These are phyloP conservation scores for Claviceps lovelessii DNA, from an alignment of 2,329 filamentous ascomycete species.

Conservation along the genomic window DNA sequence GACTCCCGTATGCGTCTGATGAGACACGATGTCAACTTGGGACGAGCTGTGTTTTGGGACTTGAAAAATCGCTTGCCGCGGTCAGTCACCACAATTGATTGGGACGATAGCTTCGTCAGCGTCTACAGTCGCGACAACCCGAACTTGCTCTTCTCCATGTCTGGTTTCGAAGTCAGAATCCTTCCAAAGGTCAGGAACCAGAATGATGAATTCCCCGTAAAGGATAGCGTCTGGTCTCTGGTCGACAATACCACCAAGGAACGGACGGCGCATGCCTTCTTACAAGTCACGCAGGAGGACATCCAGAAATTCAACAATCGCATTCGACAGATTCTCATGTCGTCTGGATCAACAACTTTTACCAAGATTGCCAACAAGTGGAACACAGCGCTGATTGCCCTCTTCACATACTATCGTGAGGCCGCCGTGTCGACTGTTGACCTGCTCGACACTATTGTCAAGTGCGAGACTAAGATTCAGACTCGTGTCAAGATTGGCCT, in stretches of 20 bases:
- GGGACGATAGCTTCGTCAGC: slow-evolving; percentile 96
- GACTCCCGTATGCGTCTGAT: slow-evolving; percentile 97
- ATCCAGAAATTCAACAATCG: slow-evolving; percentile 99
- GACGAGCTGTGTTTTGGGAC: slow-evolving; percentile 96
- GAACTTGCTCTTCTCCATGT: slow-evolving; percentile 95
- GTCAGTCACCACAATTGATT: slow-evolving; percentile 93
- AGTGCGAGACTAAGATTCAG: slow-evolving; percentile 99
- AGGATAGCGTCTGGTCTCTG: slow-evolving; percentile 96
- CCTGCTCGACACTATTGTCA: slow-evolving; percentile 91
- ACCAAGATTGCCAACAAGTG: slow-evolving; percentile 99
- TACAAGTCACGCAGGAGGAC: slow-evolving; percentile 95
- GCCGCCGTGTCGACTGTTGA: slow-evolving; percentile 92
- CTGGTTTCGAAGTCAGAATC: slow-evolving; percentile 91
- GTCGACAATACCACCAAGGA: slow-evolving; percentile 96
- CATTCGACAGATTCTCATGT: slow-evolving; percentile 97
- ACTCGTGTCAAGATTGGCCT: slow-evolving; percentile 96
- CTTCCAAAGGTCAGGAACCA: slow-evolving; percentile 88
- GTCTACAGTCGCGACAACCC: slow-evolving; percentile 98
- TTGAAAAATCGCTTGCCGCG: slow-evolving; percentile 90
- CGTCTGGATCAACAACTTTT: slow-evolving; percentile 96
- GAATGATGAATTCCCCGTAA: slow-evolving; percentile 92
- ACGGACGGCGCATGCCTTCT: slow-evolving; percentile 89
- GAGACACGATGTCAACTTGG: slow-evolving; percentile 96
- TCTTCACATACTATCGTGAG: slow-evolving; percentile 98
- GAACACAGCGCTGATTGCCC: slow-evolving; percentile 92